Conservation (phyloP, 192 early-diverging fungal genomes). For the Cladochytrium replicatum region DNA sequence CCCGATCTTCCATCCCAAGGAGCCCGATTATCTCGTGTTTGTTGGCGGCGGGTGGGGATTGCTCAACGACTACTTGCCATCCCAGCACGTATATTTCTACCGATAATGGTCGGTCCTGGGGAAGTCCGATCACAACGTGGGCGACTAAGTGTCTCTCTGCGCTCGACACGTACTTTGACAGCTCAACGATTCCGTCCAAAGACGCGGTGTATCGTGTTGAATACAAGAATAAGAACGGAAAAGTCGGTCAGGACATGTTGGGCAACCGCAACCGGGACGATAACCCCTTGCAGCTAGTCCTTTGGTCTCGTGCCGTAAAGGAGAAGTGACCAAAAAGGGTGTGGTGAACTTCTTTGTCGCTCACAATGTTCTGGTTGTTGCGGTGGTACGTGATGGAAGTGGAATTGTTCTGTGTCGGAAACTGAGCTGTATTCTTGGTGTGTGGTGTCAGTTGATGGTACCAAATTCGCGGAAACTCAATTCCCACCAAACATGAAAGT, state of each 20-base stretch:
- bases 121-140: conserved; percentile 60
- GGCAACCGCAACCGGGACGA: conserved; percentile 22
- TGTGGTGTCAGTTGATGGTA: conserved; percentile 71
- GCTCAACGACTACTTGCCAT: background rate
- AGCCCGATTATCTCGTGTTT: conserved; percentile 82
- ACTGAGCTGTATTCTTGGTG: too few species aligned
- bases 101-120: conserved; percentile 67
- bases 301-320: conserved; percentile 46
- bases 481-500: conserved; percentile 78
- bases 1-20: conserved; percentile 71
- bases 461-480: conserved; percentile 53
- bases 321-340: conserved; percentile 47
- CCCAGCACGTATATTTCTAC: conserved; percentile 58
- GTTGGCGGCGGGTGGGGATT: conserved; percentile 45
- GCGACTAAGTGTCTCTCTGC: conserved; percentile 76
- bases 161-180: conserved; percentile 39
- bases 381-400: conserved; percentile 36
- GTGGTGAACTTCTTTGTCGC: conserved; percentile 74
- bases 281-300: conserved; percentile 64
- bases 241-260: conserved; percentile 45
- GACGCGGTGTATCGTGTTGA: conserved; percentile 66
- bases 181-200: conserved; percentile 33
- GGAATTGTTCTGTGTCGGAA: conserved; percentile 45
- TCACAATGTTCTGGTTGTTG: conserved; percentile 70
- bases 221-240: conserved; percentile 51